Base-by-base conservation (phyloP, 2,329 filamentous ascomycete species). In the Bertia moriformis region DNA sequence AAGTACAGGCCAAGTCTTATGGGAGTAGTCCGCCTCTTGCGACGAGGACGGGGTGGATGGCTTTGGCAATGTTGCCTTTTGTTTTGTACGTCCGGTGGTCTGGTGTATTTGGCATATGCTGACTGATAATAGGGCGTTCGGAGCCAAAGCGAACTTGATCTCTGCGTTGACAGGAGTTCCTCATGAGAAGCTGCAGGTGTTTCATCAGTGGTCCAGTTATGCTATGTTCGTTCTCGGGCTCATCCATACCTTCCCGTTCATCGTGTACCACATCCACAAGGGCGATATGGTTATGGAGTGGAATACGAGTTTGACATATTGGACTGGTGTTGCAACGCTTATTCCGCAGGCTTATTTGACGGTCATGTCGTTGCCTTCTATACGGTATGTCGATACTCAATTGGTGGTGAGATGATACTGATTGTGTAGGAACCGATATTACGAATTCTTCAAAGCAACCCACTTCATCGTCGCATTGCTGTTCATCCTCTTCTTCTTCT, bases 391-490 rank as follows among this genome's bases (percentile, higher is more conserved):
- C 15, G 13, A 3, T 14, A 13, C 29, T 3, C 10, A 30, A 17
- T 13, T 4, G 4, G 10, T 14, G 19, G n/a, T n/a, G n/a, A n/a
- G n/a, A n/a, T n/a, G n/a, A n/a, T n/a, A n/a, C n/a, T n/a, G 14
- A 3, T 29, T 29, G 10, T 18, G 1, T 36, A 71, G 71, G 3
- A 66, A 67, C 39, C 59, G 64, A 1, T 67, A 57, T 45, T 77
- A 78, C 48, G 73, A 78, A 44, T 69, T 73, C 47, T 78, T 78
- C 65, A 77, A 77, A 45, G 60, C 59, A 3, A 65, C 67, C 0
- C 73, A 78, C 46, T 63, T 68, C 42, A 41, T 70, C 15, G 62
- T 63, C 3, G 71, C 65, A 0, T 44, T 69, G 3, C 46, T 73
- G 1, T 78, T 77, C 45, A 54, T 75, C 14, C 38, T 76, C 5